These are phyloP conservation scores for Coniferiporia weirii DNA, from an alignment of 1,284 basidiomycete genomes.

Conservation along the genomic window DNA sequence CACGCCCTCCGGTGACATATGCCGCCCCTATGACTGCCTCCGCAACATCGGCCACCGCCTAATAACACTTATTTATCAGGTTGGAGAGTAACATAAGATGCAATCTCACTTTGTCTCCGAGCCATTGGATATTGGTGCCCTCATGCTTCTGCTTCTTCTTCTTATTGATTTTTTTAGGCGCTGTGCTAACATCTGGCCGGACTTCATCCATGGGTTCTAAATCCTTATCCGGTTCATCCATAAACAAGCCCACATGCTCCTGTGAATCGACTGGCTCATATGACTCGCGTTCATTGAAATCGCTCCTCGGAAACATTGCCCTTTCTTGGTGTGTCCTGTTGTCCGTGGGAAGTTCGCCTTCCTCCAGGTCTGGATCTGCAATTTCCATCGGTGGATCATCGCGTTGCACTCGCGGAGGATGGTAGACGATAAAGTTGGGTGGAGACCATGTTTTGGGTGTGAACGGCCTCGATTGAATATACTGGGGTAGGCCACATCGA, in stretches of 20 bases:
- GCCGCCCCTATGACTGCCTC: constrained; percentile 81
- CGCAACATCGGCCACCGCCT: constrained; percentile 78
- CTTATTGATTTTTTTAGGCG: constrained; percentile 31
- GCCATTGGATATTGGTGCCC: constrained; percentile 42
- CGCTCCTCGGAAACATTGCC: not conserved
- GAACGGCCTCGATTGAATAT: constrained; percentile 69
- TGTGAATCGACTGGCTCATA: not conserved
- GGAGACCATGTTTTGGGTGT: constrained; percentile 60
- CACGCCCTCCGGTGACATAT: constrained; percentile 62
- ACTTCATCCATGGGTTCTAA: not conserved
- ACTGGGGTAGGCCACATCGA: constrained; percentile 54
- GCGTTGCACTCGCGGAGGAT: constrained; percentile 17
- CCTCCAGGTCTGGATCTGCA: constrained; percentile 12
- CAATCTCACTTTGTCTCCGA: constrained; percentile 67
- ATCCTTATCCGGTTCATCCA: constrained; percentile 2
- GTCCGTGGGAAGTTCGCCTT: constrained; percentile 7
- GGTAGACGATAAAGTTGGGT: constrained; percentile 36
- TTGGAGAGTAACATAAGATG: constrained; percentile 9
- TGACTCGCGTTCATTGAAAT: not conserved
- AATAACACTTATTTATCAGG: constrained; percentile 7
- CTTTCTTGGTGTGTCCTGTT: not conserved
- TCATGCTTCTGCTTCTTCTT: constrained; percentile 43
- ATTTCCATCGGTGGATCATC: constrained; percentile 10
- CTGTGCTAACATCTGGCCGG: constrained; percentile 19
- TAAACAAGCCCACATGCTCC: not conserved